A percentile compares a stretch with the other conserved stretches of the same genome.
These are phyloP conservation scores for Globisporangium takayamanum DNA, from an alignment of 352 stramenopile genomes.

Conservation along the genomic window DNA sequence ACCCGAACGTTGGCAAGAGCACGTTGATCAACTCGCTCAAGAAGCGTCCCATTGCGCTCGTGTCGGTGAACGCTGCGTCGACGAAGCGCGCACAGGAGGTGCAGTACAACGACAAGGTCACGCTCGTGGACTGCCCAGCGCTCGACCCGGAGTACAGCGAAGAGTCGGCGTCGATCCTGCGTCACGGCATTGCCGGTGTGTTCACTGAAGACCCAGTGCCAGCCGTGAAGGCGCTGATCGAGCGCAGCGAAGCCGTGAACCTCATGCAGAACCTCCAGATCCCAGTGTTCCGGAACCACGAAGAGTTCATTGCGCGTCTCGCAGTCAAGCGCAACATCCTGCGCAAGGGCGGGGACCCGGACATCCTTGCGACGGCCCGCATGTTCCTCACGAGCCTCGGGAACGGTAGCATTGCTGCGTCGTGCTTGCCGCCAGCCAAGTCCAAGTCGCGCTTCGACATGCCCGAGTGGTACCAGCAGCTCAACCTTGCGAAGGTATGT, in stretches of 20 bases:
- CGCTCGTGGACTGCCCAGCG: conserved; percentile 95
- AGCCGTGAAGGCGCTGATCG: conserved; percentile 88
- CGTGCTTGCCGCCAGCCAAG: conserved; percentile 61
- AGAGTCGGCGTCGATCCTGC: conserved; percentile 76
- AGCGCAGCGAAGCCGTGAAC: conserved; percentile 87
- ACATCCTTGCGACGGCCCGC: conserved; percentile 91
- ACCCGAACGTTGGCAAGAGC: conserved; percentile 95
- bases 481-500: conserved; percentile 50
- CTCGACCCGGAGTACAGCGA: conserved; percentile 95
- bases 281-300: conserved; percentile 87
- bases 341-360: conserved; percentile 94
- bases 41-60: conserved; percentile 43
- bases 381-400: conserved; percentile 76
- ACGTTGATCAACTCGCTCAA: conserved; percentile 96
- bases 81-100: conserved; percentile 88
- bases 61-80: conserved; percentile 46
- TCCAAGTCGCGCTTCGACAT: conserved; percentile 83
- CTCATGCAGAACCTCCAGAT: conserved; percentile 96
- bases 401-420: conserved; percentile 48
- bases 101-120: conserved; percentile 95
- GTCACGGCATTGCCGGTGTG: conserved; percentile 93
- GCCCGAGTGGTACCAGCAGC: conserved; percentile 53
- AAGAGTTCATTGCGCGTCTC: conserved; percentile 96
- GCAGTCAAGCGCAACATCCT: conserved; percentile 92
- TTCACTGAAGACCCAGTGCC: conserved; percentile 93